phyloP scores from a whole-genome alignment of 495 filamentous ascomycete genomes.

The Annulohypoxylon nitens region DNA sequence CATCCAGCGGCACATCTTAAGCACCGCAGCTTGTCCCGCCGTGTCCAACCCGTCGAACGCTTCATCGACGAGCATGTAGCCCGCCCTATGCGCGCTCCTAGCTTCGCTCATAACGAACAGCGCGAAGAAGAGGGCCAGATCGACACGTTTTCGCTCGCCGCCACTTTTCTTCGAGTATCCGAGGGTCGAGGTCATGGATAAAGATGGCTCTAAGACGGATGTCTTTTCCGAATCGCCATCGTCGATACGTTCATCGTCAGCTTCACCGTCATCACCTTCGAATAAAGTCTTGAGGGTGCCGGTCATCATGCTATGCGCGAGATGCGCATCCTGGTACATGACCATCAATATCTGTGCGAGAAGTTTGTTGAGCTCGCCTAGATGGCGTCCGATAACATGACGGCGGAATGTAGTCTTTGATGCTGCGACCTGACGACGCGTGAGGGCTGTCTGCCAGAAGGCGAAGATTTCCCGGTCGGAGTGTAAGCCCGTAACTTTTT shows the following conservation, averaged over 20 bases:
- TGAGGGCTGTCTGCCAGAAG: constrained; percentile 49
- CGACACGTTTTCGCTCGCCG: constrained; percentile 54
- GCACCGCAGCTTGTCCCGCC: constrained; percentile 48
- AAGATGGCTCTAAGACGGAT: constrained; percentile 37
- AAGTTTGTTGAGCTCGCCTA: constrained; percentile 50
- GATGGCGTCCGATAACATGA: constrained; percentile 38
- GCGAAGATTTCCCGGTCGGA: constrained; percentile 42
- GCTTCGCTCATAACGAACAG: constrained; percentile 49
- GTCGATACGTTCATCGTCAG: neutral
- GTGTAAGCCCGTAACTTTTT: constrained; percentile 23
- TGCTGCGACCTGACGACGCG: constrained; percentile 35
- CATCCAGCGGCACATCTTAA: constrained; percentile 47
- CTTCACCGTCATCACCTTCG: constrained; percentile 7
- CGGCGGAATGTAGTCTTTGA: constrained; percentile 43
- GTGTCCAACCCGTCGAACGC: constrained; percentile 52
- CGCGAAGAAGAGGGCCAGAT: constrained; percentile 54
- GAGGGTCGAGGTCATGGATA: constrained; percentile 38
- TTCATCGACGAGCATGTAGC: constrained; percentile 54
- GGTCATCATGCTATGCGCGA: constrained; percentile 41
- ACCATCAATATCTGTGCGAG: constrained; percentile 46
- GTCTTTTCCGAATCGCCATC: neutral
- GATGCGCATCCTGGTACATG: constrained; percentile 50
- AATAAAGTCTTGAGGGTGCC: constrained; percentile 46
- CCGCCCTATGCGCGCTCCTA: constrained; percentile 46
- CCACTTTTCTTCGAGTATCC: constrained; percentile 52